A percentile compares a stretch with the other conserved stretches of the same genome.
phyloP scores from a whole-genome alignment of 805 yeast species.

The Saccharomycopsis sp. region DNA sequence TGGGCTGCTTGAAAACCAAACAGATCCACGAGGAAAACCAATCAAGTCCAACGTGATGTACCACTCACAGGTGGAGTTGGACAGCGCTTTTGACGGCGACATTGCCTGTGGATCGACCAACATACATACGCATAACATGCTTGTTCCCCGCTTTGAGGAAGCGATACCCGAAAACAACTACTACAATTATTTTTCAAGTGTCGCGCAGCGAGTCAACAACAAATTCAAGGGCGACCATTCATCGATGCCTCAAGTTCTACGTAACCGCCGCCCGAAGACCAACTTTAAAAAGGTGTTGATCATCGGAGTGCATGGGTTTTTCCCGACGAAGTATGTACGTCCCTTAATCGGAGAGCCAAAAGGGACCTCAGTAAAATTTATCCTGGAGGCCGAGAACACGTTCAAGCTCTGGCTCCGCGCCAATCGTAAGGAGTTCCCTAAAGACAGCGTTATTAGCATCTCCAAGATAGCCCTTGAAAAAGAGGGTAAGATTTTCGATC shows the following conservation, averaged over 20 bases:
- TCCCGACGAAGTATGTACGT: conserved; percentile 80
- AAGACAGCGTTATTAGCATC: conserved; percentile 41
- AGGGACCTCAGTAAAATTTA: conserved; percentile 88
- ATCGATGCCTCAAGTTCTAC: not conserved
- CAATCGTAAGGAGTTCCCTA: conserved; percentile 23
- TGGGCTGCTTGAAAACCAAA: not conserved
- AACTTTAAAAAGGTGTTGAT: conserved; percentile 57
- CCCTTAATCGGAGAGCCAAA: conserved; percentile 93
- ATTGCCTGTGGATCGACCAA: not conserved
- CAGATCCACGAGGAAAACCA: not conserved
- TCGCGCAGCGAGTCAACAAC: not conserved
- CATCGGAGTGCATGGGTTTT: conserved; percentile 94
- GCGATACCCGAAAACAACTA: conserved; percentile 15
- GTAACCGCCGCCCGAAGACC: conserved; percentile 12
- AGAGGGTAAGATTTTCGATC: conserved; percentile 83
- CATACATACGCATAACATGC: conserved; percentile 7
- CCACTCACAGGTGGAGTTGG: not conserved
- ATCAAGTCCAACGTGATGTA: not conserved
- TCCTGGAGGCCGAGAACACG: conserved; percentile 81
- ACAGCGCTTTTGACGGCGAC: not conserved
- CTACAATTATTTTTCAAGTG: not conserved
- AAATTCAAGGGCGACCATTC: not conserved
- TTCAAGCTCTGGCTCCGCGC: conserved; percentile 58
- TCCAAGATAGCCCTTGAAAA: conserved; percentile 91
- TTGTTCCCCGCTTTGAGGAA: conserved; percentile 18